Evolutionary conservation across 345 rosid genomes (phyloP), one percentile per base, ranked within the genome.

Genomic region (Heritiera littoralis): DNA sequence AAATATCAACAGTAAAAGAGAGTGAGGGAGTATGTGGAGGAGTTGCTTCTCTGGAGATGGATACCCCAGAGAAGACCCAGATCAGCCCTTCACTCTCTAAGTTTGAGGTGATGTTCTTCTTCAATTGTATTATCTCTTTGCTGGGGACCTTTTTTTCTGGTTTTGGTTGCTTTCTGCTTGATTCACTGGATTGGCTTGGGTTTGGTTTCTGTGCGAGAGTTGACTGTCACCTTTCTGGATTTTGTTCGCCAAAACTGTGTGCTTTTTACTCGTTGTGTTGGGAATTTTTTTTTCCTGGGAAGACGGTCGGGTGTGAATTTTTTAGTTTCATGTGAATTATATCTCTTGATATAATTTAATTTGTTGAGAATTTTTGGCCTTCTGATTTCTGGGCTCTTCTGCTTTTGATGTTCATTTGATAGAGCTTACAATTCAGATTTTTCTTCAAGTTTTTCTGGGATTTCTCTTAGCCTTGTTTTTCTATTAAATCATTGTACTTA

Each of bases 41-140:
- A 77, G 78, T 74, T 82, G 76, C 81, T 82, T 82, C 81, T 77
- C 65, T 58, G 72, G 80, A 82, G 69, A 90, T 94, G 98, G 93
- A 87, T 69, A 88, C 98, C 46, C 98, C 96, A 1, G 78, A 86
- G 84, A 91, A 89, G 85, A 83, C 83, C 85, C 88, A 85, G 88
- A 88, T 88, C 86, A 86, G 83, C 58, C 77, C 90, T 77, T 86
- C 95, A 60, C 86, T 90, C 79, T 88, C 98, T 23, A 93, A 91
- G 78, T 85, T 92, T 78, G 98, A 95, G 97, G 98, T 92, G 49
- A 40, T 55, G 0, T 4, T 66, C 23, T 4, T 66, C 23, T 66
- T 54, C 54, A 1, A 17, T 32, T 55, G 3, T 14, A 0, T 12
- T 74, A 46, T 80, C 46, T 66, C 7, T 75, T 54, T 72, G 75